These are phyloP conservation scores for Fragilariopsis cylindrus DNA, from an alignment of 108 stramenopile species.

Conservation along the genomic window DNA sequence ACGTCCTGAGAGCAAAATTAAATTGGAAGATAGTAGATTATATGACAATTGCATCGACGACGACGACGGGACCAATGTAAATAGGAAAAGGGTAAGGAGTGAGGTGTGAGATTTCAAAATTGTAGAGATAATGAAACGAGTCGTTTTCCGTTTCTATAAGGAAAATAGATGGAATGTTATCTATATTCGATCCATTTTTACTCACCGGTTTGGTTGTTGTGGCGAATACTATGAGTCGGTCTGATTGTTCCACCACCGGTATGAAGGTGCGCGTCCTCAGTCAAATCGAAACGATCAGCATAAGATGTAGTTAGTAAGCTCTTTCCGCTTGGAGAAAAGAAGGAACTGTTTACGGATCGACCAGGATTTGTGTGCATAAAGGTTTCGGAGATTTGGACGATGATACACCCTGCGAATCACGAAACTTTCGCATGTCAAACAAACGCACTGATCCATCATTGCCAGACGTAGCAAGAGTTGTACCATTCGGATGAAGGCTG, in stretches of 20 bases:
- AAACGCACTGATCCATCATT: conserved; percentile 56
- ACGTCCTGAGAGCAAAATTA: conserved; percentile 38
- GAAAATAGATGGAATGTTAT: neutral
- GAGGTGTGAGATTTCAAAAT: too few species aligned
- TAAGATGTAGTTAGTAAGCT: conserved; percentile 64
- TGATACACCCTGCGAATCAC: neutral
- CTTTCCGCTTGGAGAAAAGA: conserved; percentile 74
- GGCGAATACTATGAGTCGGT: conserved; percentile 55
- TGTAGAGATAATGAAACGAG: too few species aligned
- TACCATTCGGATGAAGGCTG: conserved; percentile 79
- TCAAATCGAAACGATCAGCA: conserved; percentile 62
- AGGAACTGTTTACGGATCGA: conserved; percentile 75
- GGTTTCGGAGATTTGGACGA: conserved; percentile 26
- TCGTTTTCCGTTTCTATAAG: too few species aligned
- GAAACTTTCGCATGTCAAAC: conserved; percentile 80
- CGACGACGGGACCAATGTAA: neutral
- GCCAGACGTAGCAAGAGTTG: conserved; percentile 67
- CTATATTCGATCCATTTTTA: neutral
- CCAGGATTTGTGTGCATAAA: conserved; percentile 42
- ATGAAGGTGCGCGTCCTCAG: conserved; percentile 52
- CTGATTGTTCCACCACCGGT: conserved; percentile 31
- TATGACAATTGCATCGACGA: neutral
- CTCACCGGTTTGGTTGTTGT: conserved; percentile 76
- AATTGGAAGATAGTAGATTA: too few species aligned
- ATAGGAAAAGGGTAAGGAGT: too few species aligned